Base-by-base conservation (phyloP, 192 early-diverging fungal genomes). In the Coemansia reversa region DNA sequence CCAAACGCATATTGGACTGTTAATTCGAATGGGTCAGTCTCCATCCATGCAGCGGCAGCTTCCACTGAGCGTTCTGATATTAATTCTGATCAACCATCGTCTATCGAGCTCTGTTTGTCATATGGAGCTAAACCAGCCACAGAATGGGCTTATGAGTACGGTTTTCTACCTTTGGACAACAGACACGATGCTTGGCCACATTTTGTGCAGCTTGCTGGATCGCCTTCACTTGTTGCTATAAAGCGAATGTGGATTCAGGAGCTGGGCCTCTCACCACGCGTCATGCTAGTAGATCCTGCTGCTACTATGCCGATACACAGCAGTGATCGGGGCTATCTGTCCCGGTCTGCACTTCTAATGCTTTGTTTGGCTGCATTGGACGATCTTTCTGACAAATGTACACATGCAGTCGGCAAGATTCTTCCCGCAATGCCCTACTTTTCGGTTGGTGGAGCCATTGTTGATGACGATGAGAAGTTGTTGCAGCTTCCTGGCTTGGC, bases 61-160 rank as follows among this genome's bases (percentile, higher is more conserved):
- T 3, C 53, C n/a, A 24, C 23, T 2, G 25, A 16, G 18, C 32
- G 33, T 5, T 22, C 7, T 24, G 14, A 45, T 2, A 47, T 14
- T 23, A 24, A 29, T 18, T 24, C 54, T 35, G 59, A 51, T 30
- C 32, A 30, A 19, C 6, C 16, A 3, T 28, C 53, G 32, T 16
- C 35, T 2, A 45, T 9, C 14, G 74, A 76, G 62, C 45, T 76
- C 12, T 51, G 30, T 51, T 49, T 76, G 16, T 69, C 60, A 0
- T 76, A 76, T 47, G 74, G 74, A 23, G 50, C 55, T 5, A 76
- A 76, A 23, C 57, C 68, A 4, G 67, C 60, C 51, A 76, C 74
- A 7, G 74, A 76, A 27, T 76, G 74, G 74, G 19, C 70, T 2
- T 76, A 76, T 24, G 74, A 69, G 55, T 59, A 76, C 62, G 74